Conservation (phyloP, 768 basidiomycete genomes). For the Auricularia auricula-judae region DNA sequence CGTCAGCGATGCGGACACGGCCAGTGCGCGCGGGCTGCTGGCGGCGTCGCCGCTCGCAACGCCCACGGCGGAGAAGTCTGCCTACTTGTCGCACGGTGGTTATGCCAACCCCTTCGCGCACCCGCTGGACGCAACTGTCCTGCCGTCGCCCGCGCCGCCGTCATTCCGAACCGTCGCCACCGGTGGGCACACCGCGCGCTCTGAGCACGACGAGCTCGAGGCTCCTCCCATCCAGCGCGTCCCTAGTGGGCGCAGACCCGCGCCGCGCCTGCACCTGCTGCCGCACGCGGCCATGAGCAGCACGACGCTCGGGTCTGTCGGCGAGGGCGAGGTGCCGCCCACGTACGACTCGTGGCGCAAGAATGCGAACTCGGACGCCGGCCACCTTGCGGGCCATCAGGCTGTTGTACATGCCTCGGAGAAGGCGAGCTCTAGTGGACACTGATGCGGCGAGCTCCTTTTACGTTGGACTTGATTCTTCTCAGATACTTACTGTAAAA, state of each 20-base stretch:
- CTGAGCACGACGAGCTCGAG: not conserved
- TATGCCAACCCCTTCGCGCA: not conserved
- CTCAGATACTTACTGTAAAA: too few species aligned
- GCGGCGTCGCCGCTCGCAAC: not conserved
- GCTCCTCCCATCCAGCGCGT: not conserved
- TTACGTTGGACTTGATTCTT: too few species aligned
- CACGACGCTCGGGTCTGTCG: not conserved
- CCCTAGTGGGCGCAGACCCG: not conserved
- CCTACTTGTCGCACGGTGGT: not conserved
- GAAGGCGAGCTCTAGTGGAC: not conserved
- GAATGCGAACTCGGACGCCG: not conserved
- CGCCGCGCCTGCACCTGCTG: not conserved
- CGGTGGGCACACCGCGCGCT: not conserved
- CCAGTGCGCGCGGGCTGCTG: not conserved
- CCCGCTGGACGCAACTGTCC: not conserved
- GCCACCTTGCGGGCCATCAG: not conserved
- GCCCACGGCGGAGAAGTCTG: not conserved
- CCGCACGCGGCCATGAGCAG: not conserved
- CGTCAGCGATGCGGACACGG: not conserved
- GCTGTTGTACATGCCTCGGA: not conserved
- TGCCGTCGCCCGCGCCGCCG: not conserved
- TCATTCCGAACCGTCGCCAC: not conserved
- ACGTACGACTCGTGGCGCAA: not conserved
- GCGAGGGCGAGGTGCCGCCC: not conserved
- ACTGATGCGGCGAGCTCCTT: not conserved